Evolutionary conservation across 2,329 filamentous ascomycete genomes (phyloP).

Genomic region (Pleoardoris graminearum): DNA sequence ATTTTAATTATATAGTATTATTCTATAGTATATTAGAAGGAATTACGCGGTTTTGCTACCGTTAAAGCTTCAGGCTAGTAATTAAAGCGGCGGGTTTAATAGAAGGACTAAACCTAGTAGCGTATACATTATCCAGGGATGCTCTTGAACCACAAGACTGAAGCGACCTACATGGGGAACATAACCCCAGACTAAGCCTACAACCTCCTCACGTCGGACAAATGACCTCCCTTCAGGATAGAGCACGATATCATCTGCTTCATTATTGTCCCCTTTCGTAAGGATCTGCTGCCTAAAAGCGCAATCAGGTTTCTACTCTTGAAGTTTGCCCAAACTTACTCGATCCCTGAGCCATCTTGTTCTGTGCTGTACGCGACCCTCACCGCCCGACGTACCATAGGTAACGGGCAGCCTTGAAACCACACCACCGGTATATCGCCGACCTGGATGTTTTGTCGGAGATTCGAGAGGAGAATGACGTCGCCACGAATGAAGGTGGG

Average conservation of each 20-base stretch:
- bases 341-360: no score
- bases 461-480: conserved; percentile 27
- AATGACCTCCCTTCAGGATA: neutral
- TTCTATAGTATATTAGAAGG: no score
- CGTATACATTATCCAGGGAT: neutral
- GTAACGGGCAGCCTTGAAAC: conserved; percentile 22
- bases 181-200: neutral
- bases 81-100: no score
- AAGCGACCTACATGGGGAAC: neutral
- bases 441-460: conserved; percentile 9
- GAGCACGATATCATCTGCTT: neutral
- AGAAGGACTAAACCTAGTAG: no score
- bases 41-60: no score
- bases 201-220: neutral
- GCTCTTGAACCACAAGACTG: neutral
- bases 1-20: no score
- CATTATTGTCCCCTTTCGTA: neutral
- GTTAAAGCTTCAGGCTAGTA: no score
- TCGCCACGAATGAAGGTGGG: conserved; percentile 31
- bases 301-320: neutral
- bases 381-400: conserved; percentile 31
- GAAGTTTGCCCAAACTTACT: no score
- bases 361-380: conserved; percentile 2
- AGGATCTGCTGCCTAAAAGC: neutral
- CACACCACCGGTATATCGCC: conserved; percentile 35